Evolutionary conservation across 805 yeast species (phyloP), one percentile per base, ranked within the genome.

Genomic region (Candida andamanensis): DNA sequence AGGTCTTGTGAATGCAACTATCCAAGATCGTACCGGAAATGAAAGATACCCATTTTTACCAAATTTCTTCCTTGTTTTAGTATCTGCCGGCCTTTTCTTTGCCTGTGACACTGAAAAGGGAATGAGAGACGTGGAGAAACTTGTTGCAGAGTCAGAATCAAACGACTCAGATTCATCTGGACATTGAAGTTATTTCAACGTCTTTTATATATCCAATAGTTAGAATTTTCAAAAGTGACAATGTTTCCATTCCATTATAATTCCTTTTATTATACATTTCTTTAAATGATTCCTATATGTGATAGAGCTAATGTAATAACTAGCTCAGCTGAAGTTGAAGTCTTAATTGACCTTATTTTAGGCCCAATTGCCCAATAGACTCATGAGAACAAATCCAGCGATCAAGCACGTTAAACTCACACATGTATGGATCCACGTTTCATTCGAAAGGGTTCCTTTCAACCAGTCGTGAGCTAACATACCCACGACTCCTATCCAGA

Each of bases 21-120:
- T 65, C 16, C 69, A 63, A 32, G 67, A 65, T 33, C 47, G 57
- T 37, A 62, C 69, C 0, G 50, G 52, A 1, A 58, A 60, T 30
- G 60, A 51, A 15, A 42, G 66, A 14, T 53, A 43, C 33, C 69
- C 71, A 1, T 62, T 63, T 28, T 35, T 63, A 5, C 59, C 67
- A 4, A 63, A 62, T 30, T 30, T 56, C 15, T 35, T 60, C 22
- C 39, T 64, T 13, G 63, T 50, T 4, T 30, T 42, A 1, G 40
- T 52, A 1, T 45, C 67, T 2, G 28, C 54, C 2, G 35, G 29
- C 2, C 36, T 63, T 4, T 60, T 51, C 33, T 29, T 14, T 13
- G 26, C 40, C 2, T 55, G 52, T 32, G 66, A 64, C 28, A 35
- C 50, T 5, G 63, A 60, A 19, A 38, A 44, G 20, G 68, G 67